Base-by-base conservation (phyloP, 2,329 filamentous ascomycete species). In the Colletotrichum sp. region DNA sequence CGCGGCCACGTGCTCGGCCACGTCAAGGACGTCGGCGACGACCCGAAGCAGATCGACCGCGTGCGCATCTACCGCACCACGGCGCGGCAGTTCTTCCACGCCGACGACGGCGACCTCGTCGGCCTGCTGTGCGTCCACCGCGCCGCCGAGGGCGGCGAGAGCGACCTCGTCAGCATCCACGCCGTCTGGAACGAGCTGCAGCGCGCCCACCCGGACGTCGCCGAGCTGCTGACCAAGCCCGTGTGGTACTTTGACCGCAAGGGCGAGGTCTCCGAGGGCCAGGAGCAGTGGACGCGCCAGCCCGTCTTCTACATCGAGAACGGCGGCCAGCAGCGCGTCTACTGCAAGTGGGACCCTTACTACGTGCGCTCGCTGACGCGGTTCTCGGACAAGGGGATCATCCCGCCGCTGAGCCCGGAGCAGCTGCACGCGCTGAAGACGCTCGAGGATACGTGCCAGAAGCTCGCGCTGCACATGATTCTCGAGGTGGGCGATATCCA, bases 241-340 rank as follows among this genome's bases (percentile, higher is more conserved):
- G 92, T 95, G 78, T 98, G 95, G 95, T 97, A 98, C 87, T 96
- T 98, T 83, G 95, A 98, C 85, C 93, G 95, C 71, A 98, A 98
- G 87, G 95, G 95, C 13, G 95, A 98, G 87, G 92, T 91, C 2
- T 94, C 92, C 26, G 86, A 88, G 16, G 95, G 95, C 15, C 90
- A 98, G 84, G 91, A 96, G 71, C 92, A 93, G 73, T 98, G 92
- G 85, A 94, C 95, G 80, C 89, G 90, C 59, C 92, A 93, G 36
- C 89, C 91, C 15, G 91, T 98, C 21, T 91, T 97, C 79, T 98
- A 96, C 83, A 87, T 96, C 6, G 95, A 98, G 87, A 91, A 90
- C 7, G 91, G 89, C 8, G 89, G 90, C 8, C 89, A 92, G 79
- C 90, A 90, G 39, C 88, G 94, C 16, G 90, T 96, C 13, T 96